Evolutionary conservation across 2,329 filamentous ascomycete species (phyloP).

Genomic region (Periconia digitata): DNA sequence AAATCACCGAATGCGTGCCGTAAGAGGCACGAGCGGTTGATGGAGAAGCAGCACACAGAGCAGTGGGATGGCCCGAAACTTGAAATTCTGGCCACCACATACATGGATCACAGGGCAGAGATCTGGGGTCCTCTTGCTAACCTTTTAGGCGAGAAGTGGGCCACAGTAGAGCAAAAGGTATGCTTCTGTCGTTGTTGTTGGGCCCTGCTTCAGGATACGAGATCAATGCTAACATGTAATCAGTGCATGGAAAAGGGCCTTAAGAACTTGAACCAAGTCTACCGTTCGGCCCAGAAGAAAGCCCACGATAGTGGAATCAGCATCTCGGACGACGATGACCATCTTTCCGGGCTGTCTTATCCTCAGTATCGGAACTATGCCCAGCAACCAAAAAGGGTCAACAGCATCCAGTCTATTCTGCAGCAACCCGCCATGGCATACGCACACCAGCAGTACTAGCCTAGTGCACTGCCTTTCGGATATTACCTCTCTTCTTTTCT

Average conservation of each 20-base stretch:
- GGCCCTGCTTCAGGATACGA: background rate
- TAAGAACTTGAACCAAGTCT: constrained; percentile 74
- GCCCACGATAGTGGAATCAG: constrained; percentile 72
- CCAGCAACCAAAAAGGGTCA: constrained; percentile 33
- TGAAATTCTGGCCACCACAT: constrained; percentile 73
- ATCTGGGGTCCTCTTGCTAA: constrained; percentile 78
- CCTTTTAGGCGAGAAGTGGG: constrained; percentile 58
- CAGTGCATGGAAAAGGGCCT: constrained; percentile 83
- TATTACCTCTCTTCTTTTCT: constrained; percentile 2
- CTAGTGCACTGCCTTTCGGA: constrained; percentile 13
- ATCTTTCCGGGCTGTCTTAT: constrained; percentile 27
- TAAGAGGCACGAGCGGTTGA: constrained; percentile 82
- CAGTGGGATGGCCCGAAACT: constrained; percentile 79
- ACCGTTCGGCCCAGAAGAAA: constrained; percentile 67
- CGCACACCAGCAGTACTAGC: constrained; percentile 14
- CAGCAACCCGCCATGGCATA: constrained; percentile 24
- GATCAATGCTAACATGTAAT: constrained; percentile 12
- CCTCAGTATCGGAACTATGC: constrained; percentile 25
- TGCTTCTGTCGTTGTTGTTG: background rate
- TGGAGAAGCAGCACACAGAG: constrained; percentile 71
- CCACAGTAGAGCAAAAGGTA: constrained; percentile 80
- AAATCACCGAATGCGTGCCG: constrained; percentile 84
- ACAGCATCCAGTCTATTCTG: constrained; percentile 46
- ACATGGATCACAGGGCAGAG: constrained; percentile 76
- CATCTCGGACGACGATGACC: constrained; percentile 50